A percentile compares a stretch with the other conserved stretches of the same genome.
Evolutionary conservation across 2,329 filamentous ascomycete genomes (phyloP).

Genomic region (Chalaropsis thielavioides): DNA sequence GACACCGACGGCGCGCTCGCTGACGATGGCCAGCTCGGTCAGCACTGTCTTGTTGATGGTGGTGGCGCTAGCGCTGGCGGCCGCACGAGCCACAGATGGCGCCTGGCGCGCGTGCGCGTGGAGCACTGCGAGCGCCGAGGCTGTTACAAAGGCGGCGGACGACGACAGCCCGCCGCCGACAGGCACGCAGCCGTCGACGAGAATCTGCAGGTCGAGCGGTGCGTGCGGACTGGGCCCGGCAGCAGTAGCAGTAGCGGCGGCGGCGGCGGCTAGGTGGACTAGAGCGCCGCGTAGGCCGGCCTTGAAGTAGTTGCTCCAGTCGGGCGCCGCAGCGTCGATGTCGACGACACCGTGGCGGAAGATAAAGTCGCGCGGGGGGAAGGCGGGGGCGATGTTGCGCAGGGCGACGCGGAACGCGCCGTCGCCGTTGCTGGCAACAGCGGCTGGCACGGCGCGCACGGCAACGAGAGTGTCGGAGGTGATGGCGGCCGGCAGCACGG

Average conservation of each 20-base stretch:
- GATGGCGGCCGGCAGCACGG: conserved; percentile 90
- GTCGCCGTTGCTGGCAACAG: conserved; percentile 29
- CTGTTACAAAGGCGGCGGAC: conserved; percentile 84
- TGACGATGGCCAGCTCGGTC: conserved; percentile 85
- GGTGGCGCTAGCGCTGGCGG: conserved; percentile 37
- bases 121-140: conserved; percentile 78
- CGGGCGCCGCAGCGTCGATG: conserved; percentile 72
- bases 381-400: conserved; percentile 71
- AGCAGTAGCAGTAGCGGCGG: conserved; percentile 28
- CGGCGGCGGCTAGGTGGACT: conserved; percentile 40
- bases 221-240: conserved; percentile 43
- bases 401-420: conserved; percentile 46
- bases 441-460: conserved; percentile 43
- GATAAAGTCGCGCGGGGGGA: conserved; percentile 59
- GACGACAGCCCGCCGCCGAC: conserved; percentile 85
- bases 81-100: no score
- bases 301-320: conserved; percentile 99
- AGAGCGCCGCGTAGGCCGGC: conserved; percentile 73
- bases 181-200: conserved; percentile 85
- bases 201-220: conserved; percentile 60
- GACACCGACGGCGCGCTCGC: conserved; percentile 84
- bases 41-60: conserved; percentile 77
- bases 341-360: conserved; percentile 45
- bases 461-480: conserved; percentile 83
- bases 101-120: conserved; percentile 49